phyloP scores from a whole-genome alignment of 768 basidiomycete genomes.

The Leccinum disarticulatum region DNA sequence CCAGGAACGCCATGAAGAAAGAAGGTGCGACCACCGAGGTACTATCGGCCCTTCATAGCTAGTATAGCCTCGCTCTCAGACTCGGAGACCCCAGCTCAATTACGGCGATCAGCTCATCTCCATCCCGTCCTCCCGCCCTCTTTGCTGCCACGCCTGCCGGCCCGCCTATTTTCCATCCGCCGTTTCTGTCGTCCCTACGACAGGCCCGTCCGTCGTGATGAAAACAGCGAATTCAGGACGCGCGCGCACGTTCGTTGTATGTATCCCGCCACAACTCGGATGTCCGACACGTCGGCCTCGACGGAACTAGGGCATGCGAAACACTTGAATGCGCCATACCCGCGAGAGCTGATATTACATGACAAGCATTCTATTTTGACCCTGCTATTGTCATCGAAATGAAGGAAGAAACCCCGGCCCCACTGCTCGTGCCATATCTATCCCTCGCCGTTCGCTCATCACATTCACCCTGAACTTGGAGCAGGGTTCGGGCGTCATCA shows the following conservation, averaged over 20 bases:
- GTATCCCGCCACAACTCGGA: not conserved
- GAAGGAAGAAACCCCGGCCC: slow-evolving; percentile 20
- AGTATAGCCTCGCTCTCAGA: slow-evolving; percentile 7
- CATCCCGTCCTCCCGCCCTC: not conserved
- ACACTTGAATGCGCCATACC: not conserved
- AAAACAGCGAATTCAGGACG: not conserved
- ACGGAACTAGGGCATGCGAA: slow-evolving; percentile 4
- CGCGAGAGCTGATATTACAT: slow-evolving; percentile 3
- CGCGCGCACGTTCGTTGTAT: not conserved
- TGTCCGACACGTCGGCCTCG: not conserved
- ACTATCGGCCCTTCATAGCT: not conserved
- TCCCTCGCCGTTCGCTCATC: slow-evolving; percentile 11
- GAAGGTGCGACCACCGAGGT: slow-evolving; percentile 20
- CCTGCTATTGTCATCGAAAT: slow-evolving; percentile 3
- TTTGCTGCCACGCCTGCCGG: slow-evolving; percentile 2
- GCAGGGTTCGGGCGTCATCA: slow-evolving; percentile 1
- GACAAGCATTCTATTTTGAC: not conserved
- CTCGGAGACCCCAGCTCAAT: slow-evolving; percentile 9
- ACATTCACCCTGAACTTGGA: slow-evolving; percentile 18
- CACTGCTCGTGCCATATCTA: slow-evolving; percentile 8
- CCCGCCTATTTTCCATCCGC: not conserved
- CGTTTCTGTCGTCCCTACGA: not conserved
- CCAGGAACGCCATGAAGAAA: slow-evolving; percentile 5
- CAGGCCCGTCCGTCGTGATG: not conserved
- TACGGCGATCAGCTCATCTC: slow-evolving; percentile 7